These are phyloP conservation scores for Magnusiomyces tetraspermus DNA, from an alignment of 1,139 yeast genomes.

Conservation along the genomic window DNA sequence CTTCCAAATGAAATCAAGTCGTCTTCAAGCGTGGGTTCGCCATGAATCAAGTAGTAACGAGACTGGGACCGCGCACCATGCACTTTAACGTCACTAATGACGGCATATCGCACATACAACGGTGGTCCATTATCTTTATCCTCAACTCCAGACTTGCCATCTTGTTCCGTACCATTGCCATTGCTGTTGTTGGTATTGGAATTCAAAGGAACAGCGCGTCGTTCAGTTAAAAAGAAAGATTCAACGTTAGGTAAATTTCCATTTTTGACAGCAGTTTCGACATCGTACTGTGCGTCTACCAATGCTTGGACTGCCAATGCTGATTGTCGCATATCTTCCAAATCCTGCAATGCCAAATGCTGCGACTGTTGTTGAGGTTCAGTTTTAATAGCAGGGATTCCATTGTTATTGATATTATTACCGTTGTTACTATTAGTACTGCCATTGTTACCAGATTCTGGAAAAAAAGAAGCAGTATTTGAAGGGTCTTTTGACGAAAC, in stretches of 20 bases:
- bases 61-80: not conserved
- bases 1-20: conserved; percentile 16
- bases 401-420: not conserved
- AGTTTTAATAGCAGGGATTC: not conserved
- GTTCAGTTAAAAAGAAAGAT: not conserved
- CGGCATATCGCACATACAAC: conserved; percentile 1
- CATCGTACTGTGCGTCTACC: conserved; percentile 23
- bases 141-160: not conserved
- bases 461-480: too few relatives aligned
- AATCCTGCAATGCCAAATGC: not conserved
- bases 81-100: not conserved
- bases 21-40: conserved; percentile 56
- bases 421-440: too few relatives aligned
- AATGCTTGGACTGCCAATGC: conserved; percentile 26
- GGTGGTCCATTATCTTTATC: not conserved
- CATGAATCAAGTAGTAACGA: conserved; percentile 59
- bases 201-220: not conserved
- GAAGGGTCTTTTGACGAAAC: too few relatives aligned
- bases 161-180: not conserved
- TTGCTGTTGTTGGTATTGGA: not conserved
- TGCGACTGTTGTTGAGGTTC: not conserved
- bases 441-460: too few relatives aligned
- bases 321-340: not conserved
- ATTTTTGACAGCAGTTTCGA: conserved; percentile 11
- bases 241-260: not conserved